Base-by-base conservation (phyloP, 495 filamentous ascomycete species). In the Podospora comata region DNA sequence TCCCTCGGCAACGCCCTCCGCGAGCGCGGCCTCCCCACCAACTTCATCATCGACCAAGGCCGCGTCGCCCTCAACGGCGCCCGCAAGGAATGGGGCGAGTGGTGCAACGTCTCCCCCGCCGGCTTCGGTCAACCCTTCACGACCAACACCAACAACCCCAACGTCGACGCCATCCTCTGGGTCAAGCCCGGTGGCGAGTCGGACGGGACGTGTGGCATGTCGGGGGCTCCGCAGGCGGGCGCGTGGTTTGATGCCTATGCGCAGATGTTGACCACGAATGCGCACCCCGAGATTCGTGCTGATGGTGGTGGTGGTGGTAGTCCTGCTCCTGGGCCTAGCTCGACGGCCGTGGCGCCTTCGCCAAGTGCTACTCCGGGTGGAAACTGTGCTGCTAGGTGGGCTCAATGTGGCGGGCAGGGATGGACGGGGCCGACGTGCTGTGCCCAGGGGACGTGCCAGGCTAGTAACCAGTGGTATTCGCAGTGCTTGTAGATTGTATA, bases 141-240 rank as follows among this genome's bases (percentile, higher is more conserved):
- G 1, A 84, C 85, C 30, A 75, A 85, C 64, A 89, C 88, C 18
- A 83, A 84, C 54, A 82, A 88, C 75, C 65, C 78, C 15, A 79
- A 88, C 26, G 78, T 85, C 19, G 89, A 92, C 76, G 86, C 89
- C 55, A 88, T 92, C 77, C 88, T 91, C 71, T 92, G 89, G 90
- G 78, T 91, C 64, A 92, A 92, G 84, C 90, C 89, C 16, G 90
- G 90, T 69, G 90, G 90, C 65, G 90, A 93, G 74, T 85, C 84
- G 60, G 90, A 92, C 76, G 90, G 90, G 39, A 82, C 86, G 79
- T 92, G 90, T 66, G 88, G 89, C n/a, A 76, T 75, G 20, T 28
- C 70, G 0, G 86, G 79, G 7, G 87, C 90, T 11, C 89, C 90
- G 13, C 84, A 89, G 77, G 88, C 89, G 64, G 89, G 88, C 5